Conservation (phyloP, 2,329 filamentous ascomycete species). For the Trichoderma sp. region DNA sequence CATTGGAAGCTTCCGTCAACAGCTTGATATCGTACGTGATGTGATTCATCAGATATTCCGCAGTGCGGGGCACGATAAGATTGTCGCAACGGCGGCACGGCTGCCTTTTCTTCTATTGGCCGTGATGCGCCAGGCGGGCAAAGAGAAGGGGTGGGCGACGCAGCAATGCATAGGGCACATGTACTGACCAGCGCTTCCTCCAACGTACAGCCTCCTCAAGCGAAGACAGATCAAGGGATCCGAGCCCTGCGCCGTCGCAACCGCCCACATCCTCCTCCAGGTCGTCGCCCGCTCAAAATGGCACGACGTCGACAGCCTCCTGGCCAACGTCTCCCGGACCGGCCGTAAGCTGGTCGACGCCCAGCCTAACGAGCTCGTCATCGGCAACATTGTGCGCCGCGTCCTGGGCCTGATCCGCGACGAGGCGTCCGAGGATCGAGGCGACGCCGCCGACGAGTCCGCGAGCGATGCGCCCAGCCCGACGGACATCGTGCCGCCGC, state of each 20-base stretch:
- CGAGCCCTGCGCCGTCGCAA: conserved; percentile 86
- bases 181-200: conserved; percentile 7
- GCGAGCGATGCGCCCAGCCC: conserved; percentile 52
- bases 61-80: conserved; percentile 25
- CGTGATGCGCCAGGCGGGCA: not conserved
- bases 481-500: conserved; percentile 45
- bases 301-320: conserved; percentile 74
- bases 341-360: conserved; percentile 78
- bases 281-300: conserved; percentile 83
- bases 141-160: not conserved
- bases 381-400: conserved; percentile 90
- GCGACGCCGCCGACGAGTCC: conserved; percentile 63
- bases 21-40: conserved; percentile 73
- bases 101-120: not conserved
- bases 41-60: conserved; percentile 22
- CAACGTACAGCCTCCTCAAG: conserved; percentile 71
- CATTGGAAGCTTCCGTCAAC: conserved; percentile 81
- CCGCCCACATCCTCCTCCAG: conserved; percentile 82
- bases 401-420: conserved; percentile 90
- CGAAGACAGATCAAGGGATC: conserved; percentile 86
- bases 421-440: conserved; percentile 80
- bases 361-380: conserved; percentile 86
- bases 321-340: conserved; percentile 76
- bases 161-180: not conserved
- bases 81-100: conserved; percentile 12